phyloP scores from a whole-genome alignment of 2,329 filamentous ascomycete species.

The Berkeleyomyces basicola region DNA sequence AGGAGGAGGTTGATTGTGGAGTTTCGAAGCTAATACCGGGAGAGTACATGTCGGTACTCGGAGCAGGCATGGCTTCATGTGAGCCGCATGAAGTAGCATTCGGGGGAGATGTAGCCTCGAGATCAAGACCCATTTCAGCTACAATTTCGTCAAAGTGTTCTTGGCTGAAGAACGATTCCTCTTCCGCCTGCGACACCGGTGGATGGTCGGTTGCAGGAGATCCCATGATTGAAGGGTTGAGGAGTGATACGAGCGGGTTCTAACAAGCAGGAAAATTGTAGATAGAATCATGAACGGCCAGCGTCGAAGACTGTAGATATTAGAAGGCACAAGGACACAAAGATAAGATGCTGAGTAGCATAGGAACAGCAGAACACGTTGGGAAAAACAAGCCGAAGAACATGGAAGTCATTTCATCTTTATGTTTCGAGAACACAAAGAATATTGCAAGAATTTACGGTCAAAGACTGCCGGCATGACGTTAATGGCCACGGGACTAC shows the following conservation, averaged over 20 bases:
- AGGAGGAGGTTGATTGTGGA: background rate
- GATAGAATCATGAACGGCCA: background rate
- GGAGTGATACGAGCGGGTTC: background rate
- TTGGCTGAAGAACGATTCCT: background rate
- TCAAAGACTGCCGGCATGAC: background rate
- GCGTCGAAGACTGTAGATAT: too few relatives aligned
- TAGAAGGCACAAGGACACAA: background rate
- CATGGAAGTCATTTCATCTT: background rate
- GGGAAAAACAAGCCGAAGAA: background rate
- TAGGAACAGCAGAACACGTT: background rate
- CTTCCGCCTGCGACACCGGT: background rate
- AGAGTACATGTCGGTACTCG: background rate
- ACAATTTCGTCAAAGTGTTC: background rate
- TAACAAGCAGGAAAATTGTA: background rate
- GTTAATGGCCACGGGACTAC: background rate
- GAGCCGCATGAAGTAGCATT: background rate
- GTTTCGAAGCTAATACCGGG: constrained; percentile 2
- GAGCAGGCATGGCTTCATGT: background rate
- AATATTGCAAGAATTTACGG: background rate
- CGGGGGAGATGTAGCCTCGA: background rate
- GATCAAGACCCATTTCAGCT: background rate
- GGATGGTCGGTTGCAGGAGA: background rate
- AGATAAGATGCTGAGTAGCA: background rate
- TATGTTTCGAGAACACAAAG: background rate
- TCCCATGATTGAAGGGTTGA: background rate